phyloP scores from a whole-genome alignment of 192 early-diverging fungal genomes.

The Rhizoclosmatium globosum region DNA sequence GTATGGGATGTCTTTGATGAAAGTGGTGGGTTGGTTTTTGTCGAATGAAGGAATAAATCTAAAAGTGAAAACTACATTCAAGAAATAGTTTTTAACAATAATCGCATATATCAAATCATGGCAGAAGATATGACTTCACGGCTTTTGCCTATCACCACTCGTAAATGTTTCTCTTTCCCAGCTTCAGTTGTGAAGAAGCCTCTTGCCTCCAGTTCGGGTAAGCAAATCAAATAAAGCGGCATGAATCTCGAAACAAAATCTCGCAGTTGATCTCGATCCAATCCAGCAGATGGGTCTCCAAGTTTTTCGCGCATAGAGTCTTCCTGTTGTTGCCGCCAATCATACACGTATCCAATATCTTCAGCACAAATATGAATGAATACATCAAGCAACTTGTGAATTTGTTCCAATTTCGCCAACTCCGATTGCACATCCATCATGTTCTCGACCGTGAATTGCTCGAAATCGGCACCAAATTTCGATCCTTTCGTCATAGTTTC shows the following conservation, averaged over 20 bases:
- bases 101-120: neutral
- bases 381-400: conserved; percentile 75
- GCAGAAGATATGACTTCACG: neutral
- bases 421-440: conserved; percentile 47
- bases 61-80: neutral
- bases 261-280: conserved; percentile 77
- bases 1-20: conserved; percentile 9
- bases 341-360: conserved; percentile 72
- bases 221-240: conserved; percentile 73
- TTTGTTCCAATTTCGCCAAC: neutral
- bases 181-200: conserved; percentile 1
- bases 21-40: conserved; percentile 10
- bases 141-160: conserved; percentile 4
- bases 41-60: neutral
- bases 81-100: neutral
- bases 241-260: conserved; percentile 90
- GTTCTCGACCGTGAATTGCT: conserved; percentile 33
- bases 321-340: conserved; percentile 92
- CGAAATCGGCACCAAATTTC: conserved; percentile 12
- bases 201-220: conserved; percentile 13
- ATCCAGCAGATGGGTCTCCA: conserved; percentile 49
- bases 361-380: conserved; percentile 76
- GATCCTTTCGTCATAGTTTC: neutral
- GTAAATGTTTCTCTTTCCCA: neutral
- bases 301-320: conserved; percentile 54